phyloP scores from a whole-genome alignment of 192 early-diverging fungal genomes.

The Thoreauomyces humboldtii region DNA sequence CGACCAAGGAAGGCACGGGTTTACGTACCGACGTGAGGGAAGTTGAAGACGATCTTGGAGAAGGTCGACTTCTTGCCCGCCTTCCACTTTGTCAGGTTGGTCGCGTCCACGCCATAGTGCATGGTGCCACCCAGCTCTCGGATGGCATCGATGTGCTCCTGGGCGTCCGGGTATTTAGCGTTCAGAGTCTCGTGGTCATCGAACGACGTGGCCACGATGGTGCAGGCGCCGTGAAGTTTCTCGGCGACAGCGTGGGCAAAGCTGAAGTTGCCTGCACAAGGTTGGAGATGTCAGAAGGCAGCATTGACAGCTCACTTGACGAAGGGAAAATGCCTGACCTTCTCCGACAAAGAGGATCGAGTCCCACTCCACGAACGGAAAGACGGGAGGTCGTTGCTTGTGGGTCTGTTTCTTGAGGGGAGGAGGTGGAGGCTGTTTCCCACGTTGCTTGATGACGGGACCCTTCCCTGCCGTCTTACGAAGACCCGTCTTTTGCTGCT shows the following conservation, averaged over 20 bases:
- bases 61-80: slow-evolving; percentile 56
- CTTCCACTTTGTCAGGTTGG: slow-evolving; percentile 57
- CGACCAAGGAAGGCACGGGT: not conserved
- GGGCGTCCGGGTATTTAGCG: slow-evolving; percentile 77
- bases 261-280: slow-evolving; percentile 80
- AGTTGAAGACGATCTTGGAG: slow-evolving; percentile 90
- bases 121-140: slow-evolving; percentile 63
- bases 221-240: slow-evolving; percentile 51
- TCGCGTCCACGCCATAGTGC: slow-evolving; percentile 77
- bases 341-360: slow-evolving; percentile 77
- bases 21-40: slow-evolving; percentile 72
- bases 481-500: too few species aligned
- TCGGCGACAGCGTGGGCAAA: slow-evolving; percentile 74
- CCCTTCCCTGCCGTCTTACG: too few species aligned
- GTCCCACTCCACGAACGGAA: slow-evolving; percentile 36
- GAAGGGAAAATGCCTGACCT: too few species aligned
- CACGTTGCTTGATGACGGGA: too few species aligned
- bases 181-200: slow-evolving; percentile 66
- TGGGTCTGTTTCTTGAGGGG: not conserved
- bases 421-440: too few species aligned
- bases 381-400: not conserved
- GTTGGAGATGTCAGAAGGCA: too few species aligned
- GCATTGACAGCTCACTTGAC: too few species aligned
- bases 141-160: slow-evolving; percentile 63
- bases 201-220: slow-evolving; percentile 73